These are phyloP conservation scores for Solanum chacoense DNA, from an alignment of 305 asterid species.

Conservation along the genomic window DNA sequence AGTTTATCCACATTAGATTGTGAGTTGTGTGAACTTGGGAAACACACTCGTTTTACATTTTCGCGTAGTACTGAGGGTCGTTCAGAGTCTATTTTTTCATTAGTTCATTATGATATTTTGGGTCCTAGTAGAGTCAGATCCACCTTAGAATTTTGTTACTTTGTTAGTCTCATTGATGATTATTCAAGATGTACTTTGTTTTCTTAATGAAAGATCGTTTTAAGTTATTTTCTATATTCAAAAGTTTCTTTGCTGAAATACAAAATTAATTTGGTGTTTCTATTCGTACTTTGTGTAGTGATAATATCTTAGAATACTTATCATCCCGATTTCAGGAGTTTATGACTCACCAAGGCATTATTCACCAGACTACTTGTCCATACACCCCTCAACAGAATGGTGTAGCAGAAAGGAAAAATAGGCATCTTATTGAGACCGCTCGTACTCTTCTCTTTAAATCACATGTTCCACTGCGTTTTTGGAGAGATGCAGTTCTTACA, in stretches of 20 bases:
- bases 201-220: not conserved
- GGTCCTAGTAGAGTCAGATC: not conserved
- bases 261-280: not conserved
- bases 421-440: not conserved
- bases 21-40: not conserved
- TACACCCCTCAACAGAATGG: not conserved
- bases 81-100: not conserved
- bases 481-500: not conserved
- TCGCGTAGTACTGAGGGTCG: not conserved
- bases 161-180: not conserved
- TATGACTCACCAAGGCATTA: not conserved
- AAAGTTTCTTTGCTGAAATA: not conserved
- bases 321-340: not conserved
- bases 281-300: not conserved
- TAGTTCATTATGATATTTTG: not conserved
- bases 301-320: not conserved
- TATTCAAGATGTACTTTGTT: not conserved
- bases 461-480: not conserved
- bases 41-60: not conserved
- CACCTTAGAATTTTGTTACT: not conserved
- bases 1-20: not conserved
- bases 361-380: not conserved
- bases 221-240: not conserved
- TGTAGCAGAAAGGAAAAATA: too few species aligned
- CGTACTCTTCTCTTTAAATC: not conserved